Evolutionary conservation across 257 asterid genomes (phyloP), one percentile per base, ranked within the genome.

Genomic region (Solanum medicagineum): DNA sequence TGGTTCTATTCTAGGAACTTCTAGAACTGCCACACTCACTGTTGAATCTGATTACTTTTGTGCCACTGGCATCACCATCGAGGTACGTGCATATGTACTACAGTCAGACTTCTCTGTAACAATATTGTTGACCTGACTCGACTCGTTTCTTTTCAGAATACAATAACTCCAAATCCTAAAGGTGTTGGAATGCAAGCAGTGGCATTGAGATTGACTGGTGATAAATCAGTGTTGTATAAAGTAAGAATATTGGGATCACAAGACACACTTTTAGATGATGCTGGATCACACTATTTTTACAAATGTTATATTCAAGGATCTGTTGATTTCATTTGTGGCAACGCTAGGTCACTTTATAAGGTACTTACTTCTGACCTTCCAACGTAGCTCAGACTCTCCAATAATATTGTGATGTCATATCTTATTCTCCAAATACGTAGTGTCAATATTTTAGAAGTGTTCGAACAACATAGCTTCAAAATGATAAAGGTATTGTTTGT

Each of bases 301-400:
- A 90, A 83, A 22, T 95, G 97, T 84, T 91, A 84, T 84, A 94
- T 96, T 62, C 94, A 88, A 88, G 99, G 99, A 68, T 87, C 93
- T 1, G 90, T 91, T 0, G 99, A 96, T 84, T 95, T 96, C 93
- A 95, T 96, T 62, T 95, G 91, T 47, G 98, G 99, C 12, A 89
- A 91, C 22, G 97, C 94, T 8, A 95, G 73, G 70, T 96, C 99
- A 3, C 88, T 95, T 24, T 96, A 91, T 83, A 88, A 89, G 97
- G 98, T 93, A 77, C 81, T 13, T 13, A 26, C 36, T 10, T 13
- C 13, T 45, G 29, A 66, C 2, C 42, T 47, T 16, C 0, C 0
- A 36, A 36, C 36, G 0, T 29, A 7, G 7, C 0, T 69, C 8
- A 26, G 26, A 69, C 51, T 69, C 0, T 0, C 4, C 9, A 0